phyloP scores from a whole-genome alignment of 2,329 filamentous ascomycete species.

The Cladosporium phlei region DNA sequence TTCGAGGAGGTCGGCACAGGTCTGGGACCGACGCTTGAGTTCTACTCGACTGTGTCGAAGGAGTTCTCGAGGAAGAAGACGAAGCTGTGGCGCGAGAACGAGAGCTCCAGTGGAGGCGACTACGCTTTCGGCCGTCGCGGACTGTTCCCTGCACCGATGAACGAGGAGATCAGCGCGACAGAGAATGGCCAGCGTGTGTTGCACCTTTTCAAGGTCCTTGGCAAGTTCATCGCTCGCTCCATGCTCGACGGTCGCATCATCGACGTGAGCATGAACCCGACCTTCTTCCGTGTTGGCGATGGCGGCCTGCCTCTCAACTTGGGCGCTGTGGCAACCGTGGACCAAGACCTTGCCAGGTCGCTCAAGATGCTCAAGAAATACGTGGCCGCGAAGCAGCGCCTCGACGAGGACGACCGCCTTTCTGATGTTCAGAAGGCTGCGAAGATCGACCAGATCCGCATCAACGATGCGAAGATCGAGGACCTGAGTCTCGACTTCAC shows the following conservation, averaged over 20 bases:
- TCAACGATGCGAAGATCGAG: slow-evolving; percentile 75
- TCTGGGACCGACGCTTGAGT: slow-evolving; percentile 89
- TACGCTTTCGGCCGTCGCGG: slow-evolving; percentile 81
- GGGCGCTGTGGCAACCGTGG: slow-evolving; percentile 83
- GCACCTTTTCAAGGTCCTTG: slow-evolving; percentile 84
- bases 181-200: slow-evolving; percentile 84
- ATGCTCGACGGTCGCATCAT: slow-evolving; percentile 99
- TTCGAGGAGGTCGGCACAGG: slow-evolving; percentile 98
- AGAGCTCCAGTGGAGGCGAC: slow-evolving; percentile 66
- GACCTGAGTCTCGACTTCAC: slow-evolving; percentile 93
- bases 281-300: slow-evolving; percentile 92
- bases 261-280: slow-evolving; percentile 93
- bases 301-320: slow-evolving; percentile 63
- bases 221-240: slow-evolving; percentile 93
- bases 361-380: slow-evolving; percentile 85
- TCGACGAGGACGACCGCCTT: slow-evolving; percentile 66
- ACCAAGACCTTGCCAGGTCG: slow-evolving; percentile 78
- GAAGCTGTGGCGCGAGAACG: slow-evolving; percentile 92
- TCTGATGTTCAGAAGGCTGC: slow-evolving; percentile 65
- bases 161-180: slow-evolving; percentile 65
- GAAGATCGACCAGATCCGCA: slow-evolving; percentile 62
- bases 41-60: slow-evolving; percentile 94
- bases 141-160: slow-evolving; percentile 87
- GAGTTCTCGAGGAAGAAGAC: slow-evolving; percentile 97
- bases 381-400: slow-evolving; percentile 71